Evolutionary conservation across 2,329 filamentous ascomycete species (phyloP), one percentile per base, ranked within the genome.

Genomic region (Exophiala xenobiotica): DNA sequence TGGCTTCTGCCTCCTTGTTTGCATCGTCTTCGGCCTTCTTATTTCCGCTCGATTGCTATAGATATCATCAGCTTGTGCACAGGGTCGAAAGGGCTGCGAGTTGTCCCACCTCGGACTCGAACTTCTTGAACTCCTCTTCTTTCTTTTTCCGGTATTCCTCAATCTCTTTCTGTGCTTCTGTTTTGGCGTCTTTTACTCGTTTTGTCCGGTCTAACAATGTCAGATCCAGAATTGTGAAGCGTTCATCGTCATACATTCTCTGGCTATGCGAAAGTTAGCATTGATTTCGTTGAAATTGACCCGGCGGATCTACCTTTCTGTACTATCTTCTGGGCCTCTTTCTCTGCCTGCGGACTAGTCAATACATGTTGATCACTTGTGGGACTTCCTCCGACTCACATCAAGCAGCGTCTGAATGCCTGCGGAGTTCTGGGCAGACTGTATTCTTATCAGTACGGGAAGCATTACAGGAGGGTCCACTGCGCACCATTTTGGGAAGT

Each of bases 351-450:
- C 4, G 6, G 12, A 46, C 53, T 9, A 47, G 44, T 46, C 20
- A 57, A 48, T 26, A 38, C 61, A 31, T 61, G 44, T 54, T 55
- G 33, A 48, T 23, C 20, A 14, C 6, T 20, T 31, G 37, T 38
- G 14, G 8, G 23, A 24, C 12, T 11, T 19, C 37, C 16, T 18
- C 6, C 9, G 55, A 69, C 87, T 67, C 87, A 99, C 93, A 76
- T 97, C 93, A 76, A 99, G 90, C 68, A 99, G 85, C 69, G 92
- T 97, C 77, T 97, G 92, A 71, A 99, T 99, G 74, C 93, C 93
- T 67, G 89, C 86, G 62, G 93, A 97, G 79, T 97, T 97, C 78
- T 97, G 93, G 69, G 92, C 93, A 71, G 93, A 93, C 92, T 97
- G 68, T 64, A 58, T 38, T 52, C 53, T 51, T 50, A 62, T 72